phyloP scores from a whole-genome alignment of 345 rosid species.

The Iberis pinnata region DNA sequence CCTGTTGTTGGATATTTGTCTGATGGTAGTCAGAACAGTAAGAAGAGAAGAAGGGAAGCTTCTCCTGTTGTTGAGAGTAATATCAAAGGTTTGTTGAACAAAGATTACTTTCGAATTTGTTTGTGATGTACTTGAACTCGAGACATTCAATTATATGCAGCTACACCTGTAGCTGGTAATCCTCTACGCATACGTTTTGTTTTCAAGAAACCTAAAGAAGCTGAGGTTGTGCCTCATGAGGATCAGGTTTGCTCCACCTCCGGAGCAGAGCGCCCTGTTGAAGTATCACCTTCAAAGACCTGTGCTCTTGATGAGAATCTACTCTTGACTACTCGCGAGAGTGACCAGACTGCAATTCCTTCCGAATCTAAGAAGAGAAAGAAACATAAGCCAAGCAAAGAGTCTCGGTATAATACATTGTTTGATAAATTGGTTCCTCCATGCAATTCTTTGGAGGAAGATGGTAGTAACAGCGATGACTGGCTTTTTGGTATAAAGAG shows the following conservation, averaged over 20 bases:
- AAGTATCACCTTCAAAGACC: background rate
- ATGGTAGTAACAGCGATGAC: background rate
- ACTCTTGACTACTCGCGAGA: background rate
- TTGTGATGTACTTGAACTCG: background rate
- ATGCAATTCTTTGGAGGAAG: constrained; percentile 9
- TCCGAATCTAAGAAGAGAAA: constrained; percentile 3
- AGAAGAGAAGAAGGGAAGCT: constrained; percentile 34
- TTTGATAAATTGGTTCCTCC: constrained; percentile 44
- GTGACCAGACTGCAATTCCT: background rate
- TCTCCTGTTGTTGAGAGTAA: constrained; percentile 21
- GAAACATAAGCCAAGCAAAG: constrained; percentile 12
- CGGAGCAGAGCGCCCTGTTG: background rate
- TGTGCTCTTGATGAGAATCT: background rate
- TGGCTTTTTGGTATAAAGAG: background rate
- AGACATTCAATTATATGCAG: background rate
- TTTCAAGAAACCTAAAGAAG: constrained; percentile 27
- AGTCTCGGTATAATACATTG: constrained; percentile 27
- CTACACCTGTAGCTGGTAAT: constrained; percentile 36
- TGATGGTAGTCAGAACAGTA: constrained; percentile 42
- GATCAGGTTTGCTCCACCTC: constrained; percentile 33
- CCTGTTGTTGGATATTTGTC: constrained; percentile 31
- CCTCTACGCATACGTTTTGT: constrained; percentile 43
- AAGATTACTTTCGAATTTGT: background rate
- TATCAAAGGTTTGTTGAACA: constrained; percentile 31
- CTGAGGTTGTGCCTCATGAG: constrained; percentile 7